Conservation (phyloP, 2,329 filamentous ascomycete species). For the Aspergillus sergii region DNA sequence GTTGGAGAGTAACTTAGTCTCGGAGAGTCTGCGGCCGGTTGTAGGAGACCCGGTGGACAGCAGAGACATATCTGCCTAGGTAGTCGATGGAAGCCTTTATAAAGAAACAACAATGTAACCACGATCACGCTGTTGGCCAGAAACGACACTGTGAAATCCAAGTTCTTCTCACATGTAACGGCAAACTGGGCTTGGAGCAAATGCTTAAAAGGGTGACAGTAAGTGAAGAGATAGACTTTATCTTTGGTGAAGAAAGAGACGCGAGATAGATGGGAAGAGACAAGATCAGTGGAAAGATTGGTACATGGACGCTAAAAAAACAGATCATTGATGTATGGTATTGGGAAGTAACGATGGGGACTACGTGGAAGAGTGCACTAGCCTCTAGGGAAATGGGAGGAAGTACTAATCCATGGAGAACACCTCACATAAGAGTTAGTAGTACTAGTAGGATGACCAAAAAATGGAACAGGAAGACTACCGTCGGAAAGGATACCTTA, state of each 20-base stretch:
- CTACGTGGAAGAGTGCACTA: conserved; percentile 19
- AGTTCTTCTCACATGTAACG: conserved; percentile 27
- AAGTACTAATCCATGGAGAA: background rate
- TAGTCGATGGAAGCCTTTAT: background rate
- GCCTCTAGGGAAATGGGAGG: background rate
- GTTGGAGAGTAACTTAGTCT: conserved; percentile 21
- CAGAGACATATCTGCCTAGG: conserved; percentile 30
- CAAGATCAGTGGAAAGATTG: conserved; percentile 20
- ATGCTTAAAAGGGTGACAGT: conserved; percentile 25
- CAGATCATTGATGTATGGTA: conserved; percentile 6
- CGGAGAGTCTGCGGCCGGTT: conserved; percentile 27
- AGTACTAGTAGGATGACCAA: background rate
- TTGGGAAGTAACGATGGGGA: conserved; percentile 22
- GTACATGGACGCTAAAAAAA: conserved; percentile 10
- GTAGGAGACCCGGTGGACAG: conserved; percentile 27
- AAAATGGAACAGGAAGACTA: background rate
- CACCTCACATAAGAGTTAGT: no score
- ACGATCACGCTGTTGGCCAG: conserved; percentile 5
- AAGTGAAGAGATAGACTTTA: conserved; percentile 20
- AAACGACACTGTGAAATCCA: conserved; percentile 21
- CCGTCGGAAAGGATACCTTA: background rate
- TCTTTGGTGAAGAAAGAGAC: conserved; percentile 13
- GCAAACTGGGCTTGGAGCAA: conserved; percentile 22
- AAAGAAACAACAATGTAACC: conserved; percentile 18
- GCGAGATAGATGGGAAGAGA: conserved; percentile 23